Evolutionary conservation across 2,329 filamentous ascomycete genomes (phyloP).

Genomic region (Diplocarpon mali): DNA sequence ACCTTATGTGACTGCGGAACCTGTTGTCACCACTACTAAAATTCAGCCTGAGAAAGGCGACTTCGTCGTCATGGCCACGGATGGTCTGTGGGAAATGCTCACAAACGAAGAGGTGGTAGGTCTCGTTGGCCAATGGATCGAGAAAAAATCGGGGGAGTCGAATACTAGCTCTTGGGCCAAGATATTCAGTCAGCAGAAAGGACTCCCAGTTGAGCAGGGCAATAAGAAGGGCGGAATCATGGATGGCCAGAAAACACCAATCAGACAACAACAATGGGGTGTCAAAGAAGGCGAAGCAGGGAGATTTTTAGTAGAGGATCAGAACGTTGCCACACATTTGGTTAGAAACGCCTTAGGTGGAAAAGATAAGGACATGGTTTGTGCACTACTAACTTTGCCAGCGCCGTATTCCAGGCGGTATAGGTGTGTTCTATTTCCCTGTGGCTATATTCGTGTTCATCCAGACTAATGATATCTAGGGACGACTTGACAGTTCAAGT

Average conservation of each 20-base stretch:
- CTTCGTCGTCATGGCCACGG: constrained; percentile 92
- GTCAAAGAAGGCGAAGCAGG: constrained; percentile 61
- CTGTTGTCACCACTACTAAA: constrained; percentile 85
- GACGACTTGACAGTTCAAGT: constrained; percentile 97
- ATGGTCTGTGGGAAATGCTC: constrained; percentile 98
- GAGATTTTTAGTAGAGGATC: constrained; percentile 89
- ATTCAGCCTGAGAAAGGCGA: constrained; percentile 83
- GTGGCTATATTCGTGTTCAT: not conserved
- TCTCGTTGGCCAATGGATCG: constrained; percentile 92
- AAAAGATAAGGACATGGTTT: constrained; percentile 86
- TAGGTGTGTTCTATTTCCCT: constrained; percentile 43
- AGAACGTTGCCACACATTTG: constrained; percentile 91
- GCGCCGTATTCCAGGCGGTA: constrained; percentile 87
- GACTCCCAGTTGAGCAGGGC: constrained; percentile 66
- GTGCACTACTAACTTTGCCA: constrained; percentile 80
- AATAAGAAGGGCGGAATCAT: constrained; percentile 29
- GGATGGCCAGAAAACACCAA: constrained; percentile 73
- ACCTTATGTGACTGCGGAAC: constrained; percentile 94
- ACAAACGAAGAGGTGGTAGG: constrained; percentile 97
- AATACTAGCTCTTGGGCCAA: constrained; percentile 51
- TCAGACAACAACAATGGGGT: constrained; percentile 86
- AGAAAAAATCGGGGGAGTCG: constrained; percentile 46
- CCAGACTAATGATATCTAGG: constrained; percentile 33
- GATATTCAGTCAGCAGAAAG: constrained; percentile 41
- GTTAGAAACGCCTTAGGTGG: constrained; percentile 92